Evolutionary conservation across 2,329 filamentous ascomycete species (phyloP).

Genomic region (Verticillium zaregamsianum): DNA sequence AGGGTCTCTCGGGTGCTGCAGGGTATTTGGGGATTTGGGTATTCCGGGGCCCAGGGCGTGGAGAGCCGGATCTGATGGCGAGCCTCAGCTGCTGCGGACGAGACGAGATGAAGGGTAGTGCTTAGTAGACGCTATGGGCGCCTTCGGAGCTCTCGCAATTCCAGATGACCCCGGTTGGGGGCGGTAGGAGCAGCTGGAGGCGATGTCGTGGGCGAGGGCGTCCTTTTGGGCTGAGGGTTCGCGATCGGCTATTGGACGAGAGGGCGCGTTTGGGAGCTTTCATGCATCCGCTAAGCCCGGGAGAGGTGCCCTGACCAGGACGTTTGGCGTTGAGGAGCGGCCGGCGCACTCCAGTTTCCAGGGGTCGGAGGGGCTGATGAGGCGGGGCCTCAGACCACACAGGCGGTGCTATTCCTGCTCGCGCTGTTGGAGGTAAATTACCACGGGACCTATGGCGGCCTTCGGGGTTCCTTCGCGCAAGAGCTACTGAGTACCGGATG

Average conservation of each 20-base stretch:
- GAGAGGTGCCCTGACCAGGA: background rate
- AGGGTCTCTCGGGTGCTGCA: background rate
- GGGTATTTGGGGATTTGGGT: constrained; percentile 1
- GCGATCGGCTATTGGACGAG: background rate
- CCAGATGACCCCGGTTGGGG: background rate
- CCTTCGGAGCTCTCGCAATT: constrained; percentile 1
- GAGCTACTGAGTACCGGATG: background rate
- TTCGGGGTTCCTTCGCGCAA: background rate
- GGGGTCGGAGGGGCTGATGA: background rate
- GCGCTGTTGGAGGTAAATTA: constrained; percentile 14
- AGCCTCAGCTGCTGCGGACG: background rate
- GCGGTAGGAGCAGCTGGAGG: background rate
- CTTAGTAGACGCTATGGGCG: constrained; percentile 1
- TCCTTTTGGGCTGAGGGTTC: background rate
- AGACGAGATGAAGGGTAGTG: background rate
- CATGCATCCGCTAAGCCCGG: background rate
- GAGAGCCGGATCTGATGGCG: background rate
- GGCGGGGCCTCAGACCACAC: constrained; percentile 10
- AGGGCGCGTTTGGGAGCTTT: background rate
- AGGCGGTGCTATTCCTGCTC: constrained; percentile 4
- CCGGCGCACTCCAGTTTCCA: background rate
- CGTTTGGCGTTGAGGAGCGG: background rate
- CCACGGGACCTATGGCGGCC: background rate
- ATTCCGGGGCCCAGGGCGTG: background rate
- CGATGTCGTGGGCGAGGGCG: background rate